Base-by-base conservation (phyloP, 2,329 filamentous ascomycete genomes). In the Didymella sp. region DNA sequence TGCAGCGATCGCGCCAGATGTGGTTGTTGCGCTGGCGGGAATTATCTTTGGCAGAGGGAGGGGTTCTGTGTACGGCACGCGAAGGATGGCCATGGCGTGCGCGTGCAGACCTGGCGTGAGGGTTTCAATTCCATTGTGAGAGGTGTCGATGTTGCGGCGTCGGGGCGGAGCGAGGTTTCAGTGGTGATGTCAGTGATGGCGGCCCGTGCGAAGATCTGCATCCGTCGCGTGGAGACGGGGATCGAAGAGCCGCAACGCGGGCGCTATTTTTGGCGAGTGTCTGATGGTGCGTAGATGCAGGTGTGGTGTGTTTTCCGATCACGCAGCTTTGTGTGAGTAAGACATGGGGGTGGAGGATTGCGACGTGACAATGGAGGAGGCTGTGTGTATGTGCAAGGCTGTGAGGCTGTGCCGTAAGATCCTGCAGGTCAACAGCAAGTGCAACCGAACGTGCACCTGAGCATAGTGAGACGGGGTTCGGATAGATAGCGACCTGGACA, bases 31-130 rank as follows among this genome's bases (percentile, higher is more conserved):
- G 59, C 85, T 86, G 44, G 82, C 76, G 4, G 95, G 95, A 58
- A 92, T 83, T 72, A 95, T 87, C 49, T 83, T 84, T 3, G 93
- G 90, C 24, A 88, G 80, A 22, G 93, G 87, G 52, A 97, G 84
- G 38, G 90, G 88, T 63, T 90, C 87, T 71, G 92, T 96, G 75
- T 94, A 98, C 57, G 94, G 94, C 69, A 98, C 96, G 66, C 92
- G 88, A 80, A 96, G 88, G 56, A 92, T 84, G 68, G 89, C 85
- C 76, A 85, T 89, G 76, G 60, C 63, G 50, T 46, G 37, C 38
- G 47, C 47, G 35, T 24, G 31, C 46, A 51, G 31, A 38, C 12
- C 33, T 54, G 45, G 28, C n/a, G 28, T 11, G 24, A 13, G 7
- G 15, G 37, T 25, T 22, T 28, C 12, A 30, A 37, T 31, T 40